Base-by-base conservation (phyloP, 495 filamentous ascomycete genomes). In the Aspergillus incahuasiensis region DNA sequence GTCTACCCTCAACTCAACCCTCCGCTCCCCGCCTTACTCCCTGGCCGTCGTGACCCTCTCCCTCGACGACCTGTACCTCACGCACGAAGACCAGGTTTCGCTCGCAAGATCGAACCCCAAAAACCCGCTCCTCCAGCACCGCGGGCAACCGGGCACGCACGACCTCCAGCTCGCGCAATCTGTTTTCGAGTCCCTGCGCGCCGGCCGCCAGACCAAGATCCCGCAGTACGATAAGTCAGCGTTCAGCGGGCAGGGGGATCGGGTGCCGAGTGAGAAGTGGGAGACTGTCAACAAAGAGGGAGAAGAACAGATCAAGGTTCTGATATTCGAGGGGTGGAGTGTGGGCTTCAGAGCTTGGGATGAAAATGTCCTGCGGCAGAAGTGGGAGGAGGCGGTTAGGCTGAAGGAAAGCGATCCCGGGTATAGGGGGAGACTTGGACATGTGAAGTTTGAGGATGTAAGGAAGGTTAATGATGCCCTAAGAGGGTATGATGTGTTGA, bases 261-360 rank as follows among this genome's bases (percentile, higher is more conserved):
- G 91, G 16, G 70, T 81, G 2, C 81, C 84, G 0, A 67, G 74
- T 34, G 70, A 63, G 4, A 56, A 76, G 44, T 95, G 90, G 89
- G 63, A 77, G 44, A 65, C 65, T 1, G 81, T 89, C 21, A 90
- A 91, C 70, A 63, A 55, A 15, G 78, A 79, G 9, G 77, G 70
- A 1, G 70, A 76, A 48, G 55, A 72, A 13, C 74, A 68, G 35
- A 70, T 89, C 22, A 75, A 84, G 54, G 64, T 77, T 16, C 76
- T 97, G 1, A 82, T 97, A 42, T 85, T 97, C 53, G 92, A 97
- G 65, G 92, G 92, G 15, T 97, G 92, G 92, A 79, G 88, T 70
- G 86, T 96, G 30, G 92, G 91, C 1, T 97, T 97, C 72, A 81
- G 86, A 15, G 61, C 85, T 4, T 77, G 91, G 48, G 63, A 73